Base-by-base conservation (phyloP, 2,329 filamentous ascomycete genomes). In the Teratosphaeria gauchensis region DNA sequence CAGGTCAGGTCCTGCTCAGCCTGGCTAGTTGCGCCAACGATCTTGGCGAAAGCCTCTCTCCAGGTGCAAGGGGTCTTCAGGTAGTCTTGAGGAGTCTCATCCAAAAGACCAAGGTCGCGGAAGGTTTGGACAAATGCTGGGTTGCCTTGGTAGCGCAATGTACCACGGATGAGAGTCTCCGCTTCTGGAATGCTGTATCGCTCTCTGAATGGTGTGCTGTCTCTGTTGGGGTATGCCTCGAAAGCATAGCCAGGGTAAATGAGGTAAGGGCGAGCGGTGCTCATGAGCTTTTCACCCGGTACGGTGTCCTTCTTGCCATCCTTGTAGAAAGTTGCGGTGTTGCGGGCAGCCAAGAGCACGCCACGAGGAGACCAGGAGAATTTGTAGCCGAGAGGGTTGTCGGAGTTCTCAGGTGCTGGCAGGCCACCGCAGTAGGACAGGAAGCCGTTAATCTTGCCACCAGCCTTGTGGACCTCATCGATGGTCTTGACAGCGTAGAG, bases 341-440 rank as follows among this genome's bases (percentile, higher is more conserved):
- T 96, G 67, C 88, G 79, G 65, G 96, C 82, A 2, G 92, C 92
- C 55, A 97, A 82, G 35, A 97, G 81, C 38, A 96, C 91, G 73
- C 92, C 92, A 58, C 91, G 85, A 63, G 86, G 84, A 33, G 85
- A 77, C 78, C 78, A 80, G 8, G 86, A 90, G 81, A 95, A 94
- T 77, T 95, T 96, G 83, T 95, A 96, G 54, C 92, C 91, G 16
- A 96, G 81, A 31, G 92, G 91, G 79, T 96, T 96, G 75, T 88
- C 88, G 7, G 88, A 92, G 75, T 79, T 78, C 76, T 94, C 89
- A 55, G 82, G 81, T 8, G 77, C 77, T 33, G 78, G 78, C 2
- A 94, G 80, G 66, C 90, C 90, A 71, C 90, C 90, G 68, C 92
- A 96, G 82, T 88, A 96, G 57, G 84, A 88, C 63, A 88, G 77